Conservation (phyloP, 371 early-diverging fungal species). For the Dinochytrium kinnereticum region DNA sequence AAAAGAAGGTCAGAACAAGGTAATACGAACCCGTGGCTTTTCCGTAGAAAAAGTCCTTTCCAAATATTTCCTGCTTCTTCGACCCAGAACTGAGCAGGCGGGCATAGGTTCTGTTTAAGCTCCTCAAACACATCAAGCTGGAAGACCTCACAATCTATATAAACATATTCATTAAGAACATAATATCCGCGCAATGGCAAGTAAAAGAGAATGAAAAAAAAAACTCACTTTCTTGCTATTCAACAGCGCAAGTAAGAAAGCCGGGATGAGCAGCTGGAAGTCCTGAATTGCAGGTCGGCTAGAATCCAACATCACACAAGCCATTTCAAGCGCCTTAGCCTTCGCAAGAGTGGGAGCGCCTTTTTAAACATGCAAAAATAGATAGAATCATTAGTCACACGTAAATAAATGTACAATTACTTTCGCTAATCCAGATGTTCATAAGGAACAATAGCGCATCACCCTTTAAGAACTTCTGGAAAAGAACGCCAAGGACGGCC, state of each 20-base stretch:
- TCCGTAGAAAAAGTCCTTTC: constrained; percentile 63
- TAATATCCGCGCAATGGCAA: constrained; percentile 21
- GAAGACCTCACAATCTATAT: constrained; percentile 40
- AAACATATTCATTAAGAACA: constrained; percentile 15
- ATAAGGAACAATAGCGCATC: neutral
- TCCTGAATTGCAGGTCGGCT: constrained; percentile 49
- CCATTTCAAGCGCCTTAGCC: constrained; percentile 19
- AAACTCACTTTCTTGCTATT: constrained; percentile 42
- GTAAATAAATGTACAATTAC: neutral
- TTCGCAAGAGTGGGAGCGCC: neutral
- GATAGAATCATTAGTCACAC: neutral
- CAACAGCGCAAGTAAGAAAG: constrained; percentile 69
- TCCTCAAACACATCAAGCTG: neutral
- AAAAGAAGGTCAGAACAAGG: neutral
- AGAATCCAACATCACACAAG: constrained; percentile 5
- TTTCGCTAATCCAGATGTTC: neutral
- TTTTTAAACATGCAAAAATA: no score
- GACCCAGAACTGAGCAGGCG: constrained; percentile 8
- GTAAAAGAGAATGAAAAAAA: neutral
- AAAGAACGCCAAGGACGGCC: neutral
- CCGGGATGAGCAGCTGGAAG: constrained; percentile 82
- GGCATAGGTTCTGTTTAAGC: neutral
- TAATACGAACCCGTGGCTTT: constrained; percentile 32
- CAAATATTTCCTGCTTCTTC: constrained; percentile 52
- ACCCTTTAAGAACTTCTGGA: neutral